Base-by-base conservation (phyloP, 108 stramenopile genomes). In the Fragilaria radians region DNA sequence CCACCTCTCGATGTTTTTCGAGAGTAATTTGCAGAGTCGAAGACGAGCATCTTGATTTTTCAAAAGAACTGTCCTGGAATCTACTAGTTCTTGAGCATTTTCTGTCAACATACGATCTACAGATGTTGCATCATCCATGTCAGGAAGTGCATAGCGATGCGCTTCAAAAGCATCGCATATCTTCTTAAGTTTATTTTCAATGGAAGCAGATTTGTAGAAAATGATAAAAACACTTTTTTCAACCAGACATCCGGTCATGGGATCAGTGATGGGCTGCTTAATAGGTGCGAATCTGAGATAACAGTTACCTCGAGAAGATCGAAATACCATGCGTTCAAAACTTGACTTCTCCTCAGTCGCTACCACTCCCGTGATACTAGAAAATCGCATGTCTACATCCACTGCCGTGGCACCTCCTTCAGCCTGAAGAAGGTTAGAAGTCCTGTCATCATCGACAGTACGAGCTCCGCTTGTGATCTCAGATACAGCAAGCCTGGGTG, bases 271-370 rank as follows among this genome's bases (percentile, higher is more conserved):
- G 31, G 87, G 85, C 61, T 92, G 85, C 64, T 96, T 82, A 60
- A 97, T 94, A 24, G 91, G 88, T 19, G 91, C 93, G 68, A 97
- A 99, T 21, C 96, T 82, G 23, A 96, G 82, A 65, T 93, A 95
- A 77, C 96, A 97, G 74, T 99, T 97, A n/a, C 98, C 95, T 5
- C 94, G 77, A 22, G 95, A 95, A 52, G 93, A 81, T 52, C 95
- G 92, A 67, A 96, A 96, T 63, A 98, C 88, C 98, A 96, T 96
- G 26, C 97, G 86, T 68, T 98, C 95, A 71, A 97, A 97, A 24
- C 95, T 89, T 1, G 56, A 54, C 72, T 88, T 82, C 70, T 98
- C 96, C 65, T 94, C 91, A 29, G 79, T 86, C 27, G 79, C 62
- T 11, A 97, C 85, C 2, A 96, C 94, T n/a, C 97, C 97, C n/a